Conservation (phyloP, 371 early-diverging fungal genomes). For the Rhizopus microsporus region DNA sequence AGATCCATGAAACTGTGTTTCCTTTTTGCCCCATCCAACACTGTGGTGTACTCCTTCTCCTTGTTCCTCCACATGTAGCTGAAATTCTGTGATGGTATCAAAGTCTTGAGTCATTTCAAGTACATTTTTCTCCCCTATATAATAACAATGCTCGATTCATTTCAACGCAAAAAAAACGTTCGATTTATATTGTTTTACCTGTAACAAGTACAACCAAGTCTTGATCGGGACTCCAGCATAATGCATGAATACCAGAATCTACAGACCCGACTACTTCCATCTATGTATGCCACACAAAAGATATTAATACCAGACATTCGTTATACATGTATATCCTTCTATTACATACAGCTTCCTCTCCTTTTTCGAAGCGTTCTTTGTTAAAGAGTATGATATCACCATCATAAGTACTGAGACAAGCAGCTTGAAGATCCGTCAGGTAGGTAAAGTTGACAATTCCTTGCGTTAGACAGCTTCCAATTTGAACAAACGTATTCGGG, state of each 20-base stretch:
- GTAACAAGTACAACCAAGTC: conserved; percentile 85
- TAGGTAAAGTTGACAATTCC: conserved; percentile 58
- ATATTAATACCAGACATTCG: not conserved
- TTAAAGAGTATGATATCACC: conserved; percentile 76
- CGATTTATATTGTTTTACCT: conserved; percentile 35
- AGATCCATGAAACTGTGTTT: conserved; percentile 96
- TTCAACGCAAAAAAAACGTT: not conserved
- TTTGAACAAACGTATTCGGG: conserved; percentile 27
- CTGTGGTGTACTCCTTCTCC: conserved; percentile 76
- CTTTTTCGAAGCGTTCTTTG: conserved; percentile 51
- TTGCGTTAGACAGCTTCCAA: conserved; percentile 19
- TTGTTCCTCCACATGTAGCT: conserved; percentile 62
- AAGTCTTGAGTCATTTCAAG: conserved; percentile 93
- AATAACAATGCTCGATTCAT: not conserved
- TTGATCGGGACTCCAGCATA: conserved; percentile 93
- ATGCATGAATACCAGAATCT: conserved; percentile 77
- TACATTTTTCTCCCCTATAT: conserved; percentile 68
- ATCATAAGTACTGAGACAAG: conserved; percentile 62
- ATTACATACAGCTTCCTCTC: conserved; percentile 46
- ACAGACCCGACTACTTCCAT: conserved; percentile 74
- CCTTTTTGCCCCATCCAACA: conserved; percentile 98
- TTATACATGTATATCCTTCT: not conserved
- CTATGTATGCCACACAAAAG: conserved; percentile 25
- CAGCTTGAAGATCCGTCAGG: conserved; percentile 65
- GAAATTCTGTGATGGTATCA: conserved; percentile 84